Conservation (phyloP, 2,329 filamentous ascomycete genomes). For the Verticillium klebahnii region DNA sequence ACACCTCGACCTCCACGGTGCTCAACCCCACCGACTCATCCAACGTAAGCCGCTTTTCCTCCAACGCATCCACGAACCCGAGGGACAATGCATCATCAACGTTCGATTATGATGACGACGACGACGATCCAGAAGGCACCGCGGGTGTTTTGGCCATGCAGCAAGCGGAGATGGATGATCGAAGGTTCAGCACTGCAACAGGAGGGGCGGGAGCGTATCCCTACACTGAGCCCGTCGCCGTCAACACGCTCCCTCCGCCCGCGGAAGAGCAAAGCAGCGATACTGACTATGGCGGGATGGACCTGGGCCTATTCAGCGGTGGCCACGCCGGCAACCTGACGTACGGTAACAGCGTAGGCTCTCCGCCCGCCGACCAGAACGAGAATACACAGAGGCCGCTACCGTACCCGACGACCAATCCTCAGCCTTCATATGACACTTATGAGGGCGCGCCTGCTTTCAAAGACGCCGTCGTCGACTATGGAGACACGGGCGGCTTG, state of each 20-base stretch:
- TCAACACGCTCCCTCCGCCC: conserved; percentile 37
- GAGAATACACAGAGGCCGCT: conserved; percentile 43
- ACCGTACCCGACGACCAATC: conserved; percentile 32
- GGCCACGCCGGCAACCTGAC: conserved; percentile 55
- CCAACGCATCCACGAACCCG: conserved; percentile 34
- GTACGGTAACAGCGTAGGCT: conserved; percentile 44
- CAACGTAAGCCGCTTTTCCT: conserved; percentile 33
- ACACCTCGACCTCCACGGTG: conserved; percentile 41
- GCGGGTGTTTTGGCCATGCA: conserved; percentile 80
- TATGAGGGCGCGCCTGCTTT: conserved; percentile 36
- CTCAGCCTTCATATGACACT: conserved; percentile 31
- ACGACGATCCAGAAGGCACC: conserved; percentile 83
- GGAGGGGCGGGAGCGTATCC: conserved; percentile 35
- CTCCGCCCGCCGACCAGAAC: conserved; percentile 32
- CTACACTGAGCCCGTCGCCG: conserved; percentile 31
- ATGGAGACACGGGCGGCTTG: conserved; percentile 83
- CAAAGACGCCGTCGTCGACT: conserved; percentile 71
- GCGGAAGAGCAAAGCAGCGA: conserved; percentile 59
- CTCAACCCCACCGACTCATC: conserved; percentile 27
- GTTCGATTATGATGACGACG: conserved; percentile 52
- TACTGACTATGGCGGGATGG: conserved; percentile 67
- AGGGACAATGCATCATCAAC: conserved; percentile 30
- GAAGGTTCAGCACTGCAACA: conserved; percentile 41
- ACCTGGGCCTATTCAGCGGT: conserved; percentile 70
- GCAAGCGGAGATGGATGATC: conserved; percentile 75